Evolutionary conservation across 2,329 filamentous ascomycete species (phyloP), one percentile per base, ranked within the genome.

Genomic region (Bisporella sp.): DNA sequence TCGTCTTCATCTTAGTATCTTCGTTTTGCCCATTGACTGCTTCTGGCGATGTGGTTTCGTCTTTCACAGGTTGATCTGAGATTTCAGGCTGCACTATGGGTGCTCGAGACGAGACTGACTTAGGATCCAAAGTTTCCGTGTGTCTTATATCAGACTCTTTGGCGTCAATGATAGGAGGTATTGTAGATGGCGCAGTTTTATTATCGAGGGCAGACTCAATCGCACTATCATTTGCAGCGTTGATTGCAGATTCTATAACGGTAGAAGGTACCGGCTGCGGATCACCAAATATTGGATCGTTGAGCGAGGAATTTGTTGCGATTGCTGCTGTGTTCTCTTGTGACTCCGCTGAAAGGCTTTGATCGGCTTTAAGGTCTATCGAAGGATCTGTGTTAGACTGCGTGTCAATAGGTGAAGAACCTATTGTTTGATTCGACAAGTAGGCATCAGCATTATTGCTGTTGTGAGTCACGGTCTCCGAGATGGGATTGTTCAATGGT

Each of bases 81-180:
- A 37, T 12, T 9, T 13, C 31, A 9, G 44, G 13, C 7, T 21
- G 21, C 21, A 21, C 21, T 21, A 21, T 21, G 21, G 21, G 21
- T 21, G 21, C 21, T 21, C 21, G 21, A 21, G 21, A 21, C 21
- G 21, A 21, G 21, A 21, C 21, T 21, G 21, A 21, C 21, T 21
- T 21, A 21, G 21, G 21, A 21, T 21, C 21, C 21, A 21, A 21
- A 21, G 21, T 21, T 21, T 21, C 39, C 7, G 51, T 51, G 37
- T 65, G 54, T 50, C 62, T 49, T 29, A 66, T 50, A 54, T 66
- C 63, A 33, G 64, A 67, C 39, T 63, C 60, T 48, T 47, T 56
- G 43, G 62, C 58, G 13, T 66, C 62, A 28, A 66, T 55, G 6
- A 64, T 52, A 11, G 63, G 60, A 39, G 61, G 60, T n/a, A 65